Base-by-base conservation (phyloP, 768 basidiomycete species). In the Strobilomyces confusus region DNA sequence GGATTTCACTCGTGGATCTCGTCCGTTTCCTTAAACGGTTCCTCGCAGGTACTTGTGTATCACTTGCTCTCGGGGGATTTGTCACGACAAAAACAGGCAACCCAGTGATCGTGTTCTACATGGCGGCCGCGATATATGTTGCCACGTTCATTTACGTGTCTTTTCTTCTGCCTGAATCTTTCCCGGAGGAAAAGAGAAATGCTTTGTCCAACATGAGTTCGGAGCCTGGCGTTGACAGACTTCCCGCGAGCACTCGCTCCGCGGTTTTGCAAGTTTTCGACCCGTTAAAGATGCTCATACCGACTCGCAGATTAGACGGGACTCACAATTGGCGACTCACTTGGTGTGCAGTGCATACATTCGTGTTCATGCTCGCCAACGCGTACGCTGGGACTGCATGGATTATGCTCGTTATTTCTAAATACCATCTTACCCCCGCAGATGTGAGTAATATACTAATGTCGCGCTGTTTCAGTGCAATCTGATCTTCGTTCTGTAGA, bases 151-250 rank as follows among this genome's bases (percentile, higher is more conserved):
- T 67, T 6, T 71, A 68, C 36, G 49, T 63, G 1, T 20, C 42
- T 20, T 42, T 48, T 14, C 12, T 71, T 22, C 60, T 71, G 4
- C 66, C 71, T 0, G 71, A 72, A 55, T 64, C 70, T 20, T 65
- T 72, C 22, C 57, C 64, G 0, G 46, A 66, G 23, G 56, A 60
- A 19, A 66, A 60, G 26, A 56, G 63, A 19, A 54, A 54, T 0
- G 55, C 56, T 29, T 32, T 66, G 3, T 61, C 58, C 3, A 42
- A n/a, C 11, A 44, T 56, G 38, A 49, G 22, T 4, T 5, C 14
- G 4, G 57, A 54, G 13, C 20, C 47, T 17, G 25, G 43, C 9
- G 8, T 2, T 0, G 33, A 48, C 2, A n/a, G 29, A 5, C 12
- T 8, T 7, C 26, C 50, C 7, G 17, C 19, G 22, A 29, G 9